Conservation (phyloP, 441 rosid genomes). For the Euphorbia schlechtendalii region DNA sequence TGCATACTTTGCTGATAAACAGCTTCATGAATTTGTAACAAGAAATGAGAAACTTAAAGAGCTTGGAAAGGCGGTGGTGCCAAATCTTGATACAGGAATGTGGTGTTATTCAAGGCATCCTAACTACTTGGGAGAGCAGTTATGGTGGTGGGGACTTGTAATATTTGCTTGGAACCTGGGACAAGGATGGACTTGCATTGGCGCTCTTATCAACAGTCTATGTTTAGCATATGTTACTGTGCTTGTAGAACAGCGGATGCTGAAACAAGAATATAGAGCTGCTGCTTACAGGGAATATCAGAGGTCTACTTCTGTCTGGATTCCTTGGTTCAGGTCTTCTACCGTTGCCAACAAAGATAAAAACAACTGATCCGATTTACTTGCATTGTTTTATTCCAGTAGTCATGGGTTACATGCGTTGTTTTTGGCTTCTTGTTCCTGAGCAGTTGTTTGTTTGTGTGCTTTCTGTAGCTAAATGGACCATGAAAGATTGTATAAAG, state of each 20-base stretch:
- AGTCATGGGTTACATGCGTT: too few species aligned
- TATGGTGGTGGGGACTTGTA: slow-evolving; percentile 98
- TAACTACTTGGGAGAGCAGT: slow-evolving; percentile 92
- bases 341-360: slow-evolving; percentile 41
- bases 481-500: slow-evolving; percentile 13
- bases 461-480: slow-evolving; percentile 13
- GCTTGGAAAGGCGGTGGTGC: slow-evolving; percentile 58
- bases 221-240: slow-evolving; percentile 76
- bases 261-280: slow-evolving; percentile 66
- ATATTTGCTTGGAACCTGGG: slow-evolving; percentile 84
- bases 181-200: slow-evolving; percentile 63
- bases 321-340: slow-evolving; percentile 86
- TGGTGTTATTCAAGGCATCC: slow-evolving; percentile 90
- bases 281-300: slow-evolving; percentile 80
- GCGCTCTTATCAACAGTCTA: slow-evolving; percentile 58
- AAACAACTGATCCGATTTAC: slow-evolving; percentile 21
- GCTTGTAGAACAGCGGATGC: slow-evolving; percentile 78
- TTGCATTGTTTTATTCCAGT: not conserved
- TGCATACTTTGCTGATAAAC: slow-evolving; percentile 82
- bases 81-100: slow-evolving; percentile 64
- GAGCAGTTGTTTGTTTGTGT: slow-evolving; percentile 5
- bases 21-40: slow-evolving; percentile 67
- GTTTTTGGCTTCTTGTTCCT: slow-evolving; percentile 17
- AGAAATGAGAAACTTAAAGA: slow-evolving; percentile 59
- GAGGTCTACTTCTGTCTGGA: slow-evolving; percentile 84